Evolutionary conservation across 2,329 filamentous ascomycete species (phyloP).

Genomic region (Amauroascus verrucosus): DNA sequence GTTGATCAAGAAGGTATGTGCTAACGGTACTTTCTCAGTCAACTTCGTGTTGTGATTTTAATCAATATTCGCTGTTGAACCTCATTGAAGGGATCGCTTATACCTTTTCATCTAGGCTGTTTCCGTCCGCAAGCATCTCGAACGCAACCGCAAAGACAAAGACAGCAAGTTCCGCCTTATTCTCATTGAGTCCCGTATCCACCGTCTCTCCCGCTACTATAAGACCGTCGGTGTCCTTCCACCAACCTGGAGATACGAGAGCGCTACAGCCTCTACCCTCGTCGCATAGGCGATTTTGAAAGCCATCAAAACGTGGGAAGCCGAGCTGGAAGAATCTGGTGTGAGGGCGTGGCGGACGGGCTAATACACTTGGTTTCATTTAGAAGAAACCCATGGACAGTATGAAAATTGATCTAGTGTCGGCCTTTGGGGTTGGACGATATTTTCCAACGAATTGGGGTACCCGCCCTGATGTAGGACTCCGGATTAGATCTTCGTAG

Average conservation of each 20-base stretch:
- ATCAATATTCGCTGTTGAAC: neutral
- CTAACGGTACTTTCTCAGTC: neutral
- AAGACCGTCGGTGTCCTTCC: conserved; percentile 79
- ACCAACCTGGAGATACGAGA: conserved; percentile 99
- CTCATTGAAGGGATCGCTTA: neutral
- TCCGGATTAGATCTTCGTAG: neutral
- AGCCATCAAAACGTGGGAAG: conserved; percentile 3
- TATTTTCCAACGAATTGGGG: neutral
- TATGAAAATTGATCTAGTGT: neutral
- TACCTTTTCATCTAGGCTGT: conserved; percentile 56
- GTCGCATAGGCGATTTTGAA: conserved; percentile 55
- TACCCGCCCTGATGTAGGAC: neutral
- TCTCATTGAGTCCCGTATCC: conserved; percentile 99
- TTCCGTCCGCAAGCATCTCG: conserved; percentile 98
- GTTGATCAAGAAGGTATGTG: conserved; percentile 96
- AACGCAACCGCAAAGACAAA: conserved; percentile 99
- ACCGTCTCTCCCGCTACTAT: conserved; percentile 99
- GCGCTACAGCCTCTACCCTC: conserved; percentile 85
- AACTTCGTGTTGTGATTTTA: neutral
- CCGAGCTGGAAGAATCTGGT: conserved; percentile 10
- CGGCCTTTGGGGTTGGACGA: neutral
- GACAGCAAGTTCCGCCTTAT: conserved; percentile 99
- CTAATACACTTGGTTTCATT: neutral
- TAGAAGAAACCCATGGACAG: neutral
- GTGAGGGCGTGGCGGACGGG: conserved; percentile 13